A percentile compares a stretch with the other conserved stretches of the same genome.
These are phyloP conservation scores for Solioccasus polychromus DNA, from an alignment of 768 basidiomycete species.

Conservation along the genomic window DNA sequence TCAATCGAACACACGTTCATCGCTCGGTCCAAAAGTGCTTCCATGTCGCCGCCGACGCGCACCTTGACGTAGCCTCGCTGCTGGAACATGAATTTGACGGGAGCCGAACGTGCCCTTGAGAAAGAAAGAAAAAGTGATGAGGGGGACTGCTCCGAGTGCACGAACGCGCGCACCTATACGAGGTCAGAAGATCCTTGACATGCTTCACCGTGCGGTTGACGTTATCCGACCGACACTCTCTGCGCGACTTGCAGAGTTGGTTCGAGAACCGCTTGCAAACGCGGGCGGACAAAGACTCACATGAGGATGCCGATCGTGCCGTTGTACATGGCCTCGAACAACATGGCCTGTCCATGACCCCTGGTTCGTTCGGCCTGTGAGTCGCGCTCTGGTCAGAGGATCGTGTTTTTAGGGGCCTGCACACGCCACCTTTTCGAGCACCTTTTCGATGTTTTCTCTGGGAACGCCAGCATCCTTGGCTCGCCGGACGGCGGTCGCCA, in stretches of 20 bases:
- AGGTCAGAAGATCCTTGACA: constrained; percentile 49
- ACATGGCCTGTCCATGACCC: constrained; percentile 45
- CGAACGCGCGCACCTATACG: constrained; percentile 42
- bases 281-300: constrained; percentile 37
- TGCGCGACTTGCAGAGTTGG: constrained; percentile 28
- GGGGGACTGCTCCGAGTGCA: too few relatives aligned
- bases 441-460: constrained; percentile 65
- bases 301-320: constrained; percentile 62
- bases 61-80: constrained; percentile 53
- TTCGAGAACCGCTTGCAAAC: constrained; percentile 6
- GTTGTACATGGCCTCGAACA: constrained; percentile 60
- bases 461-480: constrained; percentile 60
- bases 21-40: constrained; percentile 38
- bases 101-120: constrained; percentile 54
- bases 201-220: constrained; percentile 57
- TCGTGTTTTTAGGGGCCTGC: neutral
- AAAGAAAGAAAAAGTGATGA: neutral
- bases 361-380: constrained; percentile 48
- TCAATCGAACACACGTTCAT: constrained; percentile 44
- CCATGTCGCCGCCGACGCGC: constrained; percentile 34
- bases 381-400: neutral
- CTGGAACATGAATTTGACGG: constrained; percentile 65
- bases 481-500: constrained; percentile 54
- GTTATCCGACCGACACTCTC: constrained; percentile 65
- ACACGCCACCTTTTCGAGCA: constrained; percentile 49